A percentile compares a stretch with the other conserved stretches of the same genome.
phyloP scores from a whole-genome alignment of 805 yeast genomes.

The Kuraishia floccosa region DNA sequence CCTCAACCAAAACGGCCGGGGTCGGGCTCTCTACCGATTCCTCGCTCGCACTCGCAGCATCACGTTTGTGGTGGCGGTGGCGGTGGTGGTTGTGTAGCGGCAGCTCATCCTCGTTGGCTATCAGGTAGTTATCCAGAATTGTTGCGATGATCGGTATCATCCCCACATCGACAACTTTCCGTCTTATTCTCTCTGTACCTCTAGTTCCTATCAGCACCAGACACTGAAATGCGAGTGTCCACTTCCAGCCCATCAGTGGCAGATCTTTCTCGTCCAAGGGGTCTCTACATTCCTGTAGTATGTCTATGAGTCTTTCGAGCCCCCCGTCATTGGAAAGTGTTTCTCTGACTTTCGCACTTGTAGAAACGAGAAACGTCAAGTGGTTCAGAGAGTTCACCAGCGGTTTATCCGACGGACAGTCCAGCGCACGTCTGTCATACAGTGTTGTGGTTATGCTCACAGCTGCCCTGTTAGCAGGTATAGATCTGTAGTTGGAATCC shows the following conservation, averaged over 20 bases:
- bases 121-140: conserved; percentile 74
- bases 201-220: conserved; percentile 84
- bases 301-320: conserved; percentile 74
- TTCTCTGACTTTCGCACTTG: conserved; percentile 83
- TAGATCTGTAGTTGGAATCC: conserved; percentile 76
- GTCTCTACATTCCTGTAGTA: conserved; percentile 66
- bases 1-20: no score
- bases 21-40: no score
- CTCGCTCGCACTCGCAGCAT: no score
- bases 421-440: conserved; percentile 87
- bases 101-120: background rate
- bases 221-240: conserved; percentile 94
- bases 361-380: conserved; percentile 75
- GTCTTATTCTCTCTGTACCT: conserved; percentile 79
- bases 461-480: conserved; percentile 79
- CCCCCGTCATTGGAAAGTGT: conserved; percentile 89
- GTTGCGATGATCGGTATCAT: conserved; percentile 87
- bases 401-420: conserved; percentile 82
- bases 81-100: background rate
- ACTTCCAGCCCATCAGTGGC: conserved; percentile 79
- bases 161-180: conserved; percentile 85
- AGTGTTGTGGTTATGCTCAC: conserved; percentile 80
- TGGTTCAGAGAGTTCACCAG: conserved; percentile 86
- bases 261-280: conserved; percentile 23
- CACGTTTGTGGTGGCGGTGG: background rate